Evolutionary conservation across 345 rosid species (phyloP).

Genomic region (Eucalyptus marginata): DNA sequence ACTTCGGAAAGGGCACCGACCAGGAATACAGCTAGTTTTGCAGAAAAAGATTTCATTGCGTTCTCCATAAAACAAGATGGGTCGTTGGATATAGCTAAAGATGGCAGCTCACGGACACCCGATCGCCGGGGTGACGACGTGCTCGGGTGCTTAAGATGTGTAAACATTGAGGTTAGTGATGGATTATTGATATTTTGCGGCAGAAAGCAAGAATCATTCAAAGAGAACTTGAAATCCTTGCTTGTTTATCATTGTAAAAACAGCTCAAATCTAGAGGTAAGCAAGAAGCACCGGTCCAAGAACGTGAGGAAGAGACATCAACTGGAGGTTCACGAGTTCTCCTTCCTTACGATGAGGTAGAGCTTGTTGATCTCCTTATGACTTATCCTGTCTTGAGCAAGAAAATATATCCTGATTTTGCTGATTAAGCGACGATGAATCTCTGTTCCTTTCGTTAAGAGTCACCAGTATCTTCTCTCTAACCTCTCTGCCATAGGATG

Average conservation of each 20-base stretch:
- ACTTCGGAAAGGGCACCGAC: not conserved
- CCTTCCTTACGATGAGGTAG: not conserved
- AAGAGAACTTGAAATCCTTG: not conserved
- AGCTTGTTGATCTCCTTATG: not conserved
- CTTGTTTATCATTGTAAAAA: not conserved
- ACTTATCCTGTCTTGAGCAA: not conserved
- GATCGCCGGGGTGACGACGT: not conserved
- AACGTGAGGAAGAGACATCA: not conserved
- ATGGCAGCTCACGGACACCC: not conserved
- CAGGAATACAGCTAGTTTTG: not conserved
- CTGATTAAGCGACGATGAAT: not conserved
- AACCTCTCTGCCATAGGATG: not conserved
- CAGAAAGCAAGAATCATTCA: not conserved
- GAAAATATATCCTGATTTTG: not conserved
- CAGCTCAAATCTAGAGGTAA: not conserved
- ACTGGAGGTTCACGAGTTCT: not conserved
- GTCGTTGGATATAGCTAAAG: slow-evolving; percentile 41
- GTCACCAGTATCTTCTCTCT: not conserved
- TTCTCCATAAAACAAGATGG: slow-evolving; percentile 65
- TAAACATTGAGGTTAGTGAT: not conserved
- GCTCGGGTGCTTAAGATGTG: not conserved
- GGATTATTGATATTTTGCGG: not conserved
- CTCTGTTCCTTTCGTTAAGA: not conserved
- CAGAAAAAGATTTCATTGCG: slow-evolving; percentile 50
- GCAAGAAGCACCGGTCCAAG: slow-evolving; percentile 3